Percentiles rank a stretch among this genome's conserved stretches.
These are phyloP conservation scores for Amanita pseudoporphyria DNA, from an alignment of 768 basidiomycete genomes.

Conservation along the genomic window DNA sequence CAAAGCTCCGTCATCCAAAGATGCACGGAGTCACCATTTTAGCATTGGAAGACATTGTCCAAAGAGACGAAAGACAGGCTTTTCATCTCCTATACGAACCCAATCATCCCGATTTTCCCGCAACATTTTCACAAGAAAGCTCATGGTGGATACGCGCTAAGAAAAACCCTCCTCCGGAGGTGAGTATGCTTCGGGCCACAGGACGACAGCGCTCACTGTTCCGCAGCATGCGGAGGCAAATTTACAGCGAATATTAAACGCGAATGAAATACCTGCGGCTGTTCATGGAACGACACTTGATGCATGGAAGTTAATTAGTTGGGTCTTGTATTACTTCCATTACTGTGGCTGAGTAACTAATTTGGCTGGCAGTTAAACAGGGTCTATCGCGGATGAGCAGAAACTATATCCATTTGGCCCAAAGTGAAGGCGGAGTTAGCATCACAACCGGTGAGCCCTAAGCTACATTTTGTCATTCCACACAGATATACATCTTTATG, in stretches of 20 bases:
- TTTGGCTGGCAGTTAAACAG: slow-evolving; percentile 35
- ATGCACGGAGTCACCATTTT: slow-evolving; percentile 48
- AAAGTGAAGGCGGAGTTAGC: slow-evolving; percentile 50
- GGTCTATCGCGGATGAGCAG: slow-evolving; percentile 81
- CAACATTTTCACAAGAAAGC: slow-evolving; percentile 17
- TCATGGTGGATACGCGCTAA: slow-evolving; percentile 88
- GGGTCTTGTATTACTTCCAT: slow-evolving; percentile 9
- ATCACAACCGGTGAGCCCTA: slow-evolving; percentile 63
- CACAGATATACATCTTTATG: background rate
- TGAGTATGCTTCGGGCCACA: slow-evolving; percentile 16
- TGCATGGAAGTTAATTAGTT: slow-evolving; percentile 71
- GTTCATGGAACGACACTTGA: slow-evolving; percentile 70
- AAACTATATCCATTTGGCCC: slow-evolving; percentile 91
- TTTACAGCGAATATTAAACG: slow-evolving; percentile 44
- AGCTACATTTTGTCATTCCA: background rate
- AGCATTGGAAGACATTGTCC: slow-evolving; percentile 52
- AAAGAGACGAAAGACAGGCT: slow-evolving; percentile 55
- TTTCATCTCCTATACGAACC: slow-evolving; percentile 48
- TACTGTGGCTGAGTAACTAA: background rate
- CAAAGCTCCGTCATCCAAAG: slow-evolving; percentile 61
- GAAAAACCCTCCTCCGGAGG: slow-evolving; percentile 84
- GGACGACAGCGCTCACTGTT: background rate
- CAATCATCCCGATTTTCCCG: background rate
- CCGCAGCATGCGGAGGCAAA: slow-evolving; percentile 60
- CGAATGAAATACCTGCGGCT: slow-evolving; percentile 63